Evolutionary conservation across 805 yeast species (phyloP), one percentile per base, ranked within the genome.

Genomic region (Candida xyloterini): DNA sequence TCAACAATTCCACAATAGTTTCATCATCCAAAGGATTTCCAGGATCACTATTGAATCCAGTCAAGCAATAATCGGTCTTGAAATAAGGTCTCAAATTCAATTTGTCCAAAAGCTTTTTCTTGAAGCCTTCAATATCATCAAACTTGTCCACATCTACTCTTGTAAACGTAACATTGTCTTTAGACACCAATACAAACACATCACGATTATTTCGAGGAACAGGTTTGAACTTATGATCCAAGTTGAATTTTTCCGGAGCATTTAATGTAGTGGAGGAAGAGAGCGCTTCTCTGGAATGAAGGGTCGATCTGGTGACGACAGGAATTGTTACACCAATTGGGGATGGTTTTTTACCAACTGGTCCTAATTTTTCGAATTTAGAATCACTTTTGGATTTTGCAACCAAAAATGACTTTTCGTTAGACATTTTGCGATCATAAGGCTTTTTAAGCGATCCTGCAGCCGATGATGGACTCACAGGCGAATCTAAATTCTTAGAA

Each of bases 31-130:
- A 50, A 0, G 78, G 67, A 5, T 65, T 73, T 21, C 89, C 91
- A 21, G 73, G 70, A 11, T 70, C 68, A 34, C 79, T 66, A 15
- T 79, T 78, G 56, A 79, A 77, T 37, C 87, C 95, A 0, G 95
- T 83, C 45, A 87, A 59, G 47, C 81, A 83, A 29, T 78, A 39
- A 21, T 39, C 42, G 11, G 42, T 25, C n/a, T 33, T 39, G 23
- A 39, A 33, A 10, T 33, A 33, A 3, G 28, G 13, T 26, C 28
- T 39, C 22, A 39, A 15, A 20, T 56, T 66, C 13, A 79, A 51
- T 2, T 63, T 57, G 1, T 63, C 55, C 0, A 70, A 56, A 13
- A 80, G 46, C 9, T 55, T 51, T 2, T 54, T 56, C 45, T 74
- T 79, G 22, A 76, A 63, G 1, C 61, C 64, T 0, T 54, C 61